Evolutionary conservation across 805 yeast genomes (phyloP), one percentile per base, ranked within the genome.

Genomic region (Kodamaea jinghongensis): DNA sequence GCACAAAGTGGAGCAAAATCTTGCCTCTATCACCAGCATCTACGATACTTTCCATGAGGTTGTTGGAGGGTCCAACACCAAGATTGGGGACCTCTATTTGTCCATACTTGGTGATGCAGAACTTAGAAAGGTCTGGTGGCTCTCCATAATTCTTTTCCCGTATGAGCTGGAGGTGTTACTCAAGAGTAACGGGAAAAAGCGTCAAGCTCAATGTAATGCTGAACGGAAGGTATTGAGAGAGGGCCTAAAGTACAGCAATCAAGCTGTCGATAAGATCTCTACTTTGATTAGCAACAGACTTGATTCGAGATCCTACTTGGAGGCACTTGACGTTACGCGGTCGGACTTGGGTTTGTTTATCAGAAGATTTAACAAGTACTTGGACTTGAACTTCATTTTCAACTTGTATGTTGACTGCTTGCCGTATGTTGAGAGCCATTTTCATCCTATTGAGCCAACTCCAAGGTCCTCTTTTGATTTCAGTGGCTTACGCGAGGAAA

Each of bases 191-290:
- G 51, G 61, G n/a, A 67, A 62, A 42, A 73, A 70, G 51, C 45
- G 51, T 42, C 31, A 60, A 34, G 54, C 57, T 29, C 49, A 46
- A 4, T 34, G 38, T 4, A 61, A 57, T 37, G 81, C 79, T 1
- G 63, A 74, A 1, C 76, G 72, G 32, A 50, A 73, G 27, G 71
- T 85, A 6, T 58, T 86, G 23, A 73, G 77, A 48, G 88, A 85
- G 43, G 91, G 95, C 0, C 57, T 90, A 25, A 82, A 84, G 53
- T 70, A 78, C 41, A 79, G 88, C 6, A 72, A 73, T 39, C 63
- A 61, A 34, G 82, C 78, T 32, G 76, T 78, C 12, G 81, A 74
- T 2, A 60, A 66, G 12, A 75, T 79, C 1, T 55, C 79, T 1
- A 60, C 62, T 28, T 60, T 81, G 20, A 64, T 78, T 2, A 61